Percentiles rank a stretch among this genome's conserved stretches.
Conservation (phyloP, 495 filamentous ascomycete genomes). For the Xylaria curta region DNA sequence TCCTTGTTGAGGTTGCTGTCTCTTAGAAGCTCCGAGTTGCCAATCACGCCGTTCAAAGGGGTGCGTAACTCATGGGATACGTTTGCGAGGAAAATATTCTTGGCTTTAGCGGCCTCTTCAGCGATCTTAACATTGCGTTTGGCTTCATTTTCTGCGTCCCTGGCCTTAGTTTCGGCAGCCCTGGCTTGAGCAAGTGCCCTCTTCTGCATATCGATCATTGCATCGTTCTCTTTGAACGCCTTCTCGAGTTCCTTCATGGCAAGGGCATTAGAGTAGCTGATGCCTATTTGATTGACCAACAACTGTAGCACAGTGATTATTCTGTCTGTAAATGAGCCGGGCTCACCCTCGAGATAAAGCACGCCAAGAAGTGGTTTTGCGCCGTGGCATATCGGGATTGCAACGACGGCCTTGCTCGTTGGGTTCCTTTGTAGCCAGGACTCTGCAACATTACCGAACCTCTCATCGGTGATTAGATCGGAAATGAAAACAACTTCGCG, state of each 20-base stretch:
- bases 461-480: slow-evolving; percentile 82
- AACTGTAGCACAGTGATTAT: slow-evolving; percentile 86
- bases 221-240: slow-evolving; percentile 78
- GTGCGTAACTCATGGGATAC: slow-evolving; percentile 88
- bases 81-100: slow-evolving; percentile 91
- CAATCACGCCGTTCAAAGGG: slow-evolving; percentile 88
- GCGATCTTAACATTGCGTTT: slow-evolving; percentile 87
- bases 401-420: slow-evolving; percentile 77
- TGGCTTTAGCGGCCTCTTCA: slow-evolving; percentile 89
- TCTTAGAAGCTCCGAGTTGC: slow-evolving; percentile 85
- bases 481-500: slow-evolving; percentile 83
- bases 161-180: slow-evolving; percentile 82
- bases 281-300: slow-evolving; percentile 87
- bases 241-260: slow-evolving; percentile 82
- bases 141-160: slow-evolving; percentile 80
- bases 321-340: slow-evolving; percentile 85
- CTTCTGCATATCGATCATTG: slow-evolving; percentile 89
- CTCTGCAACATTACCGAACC: slow-evolving; percentile 82
- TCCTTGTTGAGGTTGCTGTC: slow-evolving; percentile 77
- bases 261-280: slow-evolving; percentile 85
- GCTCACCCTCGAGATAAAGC: slow-evolving; percentile 83
- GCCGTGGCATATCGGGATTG: slow-evolving; percentile 82
- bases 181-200: slow-evolving; percentile 78
- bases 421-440: slow-evolving; percentile 72
- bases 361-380: slow-evolving; percentile 77